phyloP scores from a whole-genome alignment of 768 basidiomycete genomes.

The Panellus pusillus region DNA sequence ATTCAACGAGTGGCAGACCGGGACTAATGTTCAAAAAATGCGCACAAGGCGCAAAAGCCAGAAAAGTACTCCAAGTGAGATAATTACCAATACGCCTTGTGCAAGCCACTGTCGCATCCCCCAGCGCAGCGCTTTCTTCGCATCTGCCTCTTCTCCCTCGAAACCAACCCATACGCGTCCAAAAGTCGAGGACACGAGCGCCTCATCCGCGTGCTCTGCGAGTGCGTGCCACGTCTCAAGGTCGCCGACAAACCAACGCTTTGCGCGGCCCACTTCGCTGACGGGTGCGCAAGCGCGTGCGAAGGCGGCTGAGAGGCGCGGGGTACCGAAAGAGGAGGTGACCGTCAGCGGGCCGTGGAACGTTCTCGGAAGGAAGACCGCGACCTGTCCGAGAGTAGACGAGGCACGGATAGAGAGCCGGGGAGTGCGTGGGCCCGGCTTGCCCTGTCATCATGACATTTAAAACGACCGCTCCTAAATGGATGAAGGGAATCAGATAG shows the following conservation, averaged over 20 bases:
- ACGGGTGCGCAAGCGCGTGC: neutral
- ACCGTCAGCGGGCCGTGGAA: constrained; percentile 9
- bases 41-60: too few species aligned
- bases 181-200: neutral
- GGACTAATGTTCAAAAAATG: too few species aligned
- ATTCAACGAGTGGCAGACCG: neutral
- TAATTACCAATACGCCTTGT: too few species aligned
- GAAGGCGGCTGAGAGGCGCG: neutral
- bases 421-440: too few species aligned
- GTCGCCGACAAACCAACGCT: constrained; percentile 8
- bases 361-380: constrained; percentile 3
- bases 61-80: neutral
- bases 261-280: neutral
- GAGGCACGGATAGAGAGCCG: neutral
- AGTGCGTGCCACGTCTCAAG: neutral
- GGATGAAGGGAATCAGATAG: too few species aligned
- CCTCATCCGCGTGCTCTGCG: neutral
- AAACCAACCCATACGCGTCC: constrained; percentile 7
- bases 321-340: neutral
- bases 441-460: too few species aligned
- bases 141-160: constrained; percentile 6
- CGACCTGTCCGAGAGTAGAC: neutral
- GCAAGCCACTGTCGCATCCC: neutral
- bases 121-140: neutral
- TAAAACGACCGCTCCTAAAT: too few species aligned